Evolutionary conservation across 495 filamentous ascomycete species (phyloP), one percentile per base, ranked within the genome.

Genomic region (Aspergillus bertholletiae): DNA sequence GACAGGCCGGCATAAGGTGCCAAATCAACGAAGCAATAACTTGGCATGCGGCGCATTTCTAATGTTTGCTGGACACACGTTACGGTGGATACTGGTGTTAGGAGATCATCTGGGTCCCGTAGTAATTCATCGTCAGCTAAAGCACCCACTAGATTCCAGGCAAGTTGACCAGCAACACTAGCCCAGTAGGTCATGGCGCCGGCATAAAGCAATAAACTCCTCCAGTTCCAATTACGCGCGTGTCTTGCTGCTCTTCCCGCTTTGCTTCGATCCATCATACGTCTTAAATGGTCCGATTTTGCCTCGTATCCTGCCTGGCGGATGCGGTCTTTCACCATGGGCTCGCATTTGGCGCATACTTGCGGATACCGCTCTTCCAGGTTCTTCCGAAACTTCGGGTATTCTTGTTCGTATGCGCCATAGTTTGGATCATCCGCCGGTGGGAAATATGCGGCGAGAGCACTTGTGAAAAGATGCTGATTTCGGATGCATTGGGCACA

Each of bases 301-400:
- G 90, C 90, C 35, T 84, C 85, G 67, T 93, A 93, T 0, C 78
- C 82, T 3, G 89, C 80, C 54, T 82, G 72, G 30, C 81, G 74
- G 21, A 96, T 84, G 54, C 83, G 80, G 51, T 77, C 66, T 37
- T 78, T 77, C 18, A 89, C 90, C 28, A 67, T 75, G 7, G 85
- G 84, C 55, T 87, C 84, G 66, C 92, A 96, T 17, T 81, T 73
- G 47, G 78, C 81, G 74, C 92, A 96, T 26, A 95, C 83, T 61
- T 92, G 89, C 11, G 92, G 92, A 68, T 94, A 96, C 46, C 82
- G 78, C 55, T 84, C 74, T 69, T 95, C 90, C 35, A 94, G 74
- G 30, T 80, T 74, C 48, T 71, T 73, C 46, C 81, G 81, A 61
- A 85, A 92, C 26, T 73, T 71, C 45, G 80, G 80, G 58, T 84